Percentiles rank a stretch among this genome's conserved stretches.
phyloP scores from a whole-genome alignment of 1,284 basidiomycete species.

The Microbotryum violaceum region DNA sequence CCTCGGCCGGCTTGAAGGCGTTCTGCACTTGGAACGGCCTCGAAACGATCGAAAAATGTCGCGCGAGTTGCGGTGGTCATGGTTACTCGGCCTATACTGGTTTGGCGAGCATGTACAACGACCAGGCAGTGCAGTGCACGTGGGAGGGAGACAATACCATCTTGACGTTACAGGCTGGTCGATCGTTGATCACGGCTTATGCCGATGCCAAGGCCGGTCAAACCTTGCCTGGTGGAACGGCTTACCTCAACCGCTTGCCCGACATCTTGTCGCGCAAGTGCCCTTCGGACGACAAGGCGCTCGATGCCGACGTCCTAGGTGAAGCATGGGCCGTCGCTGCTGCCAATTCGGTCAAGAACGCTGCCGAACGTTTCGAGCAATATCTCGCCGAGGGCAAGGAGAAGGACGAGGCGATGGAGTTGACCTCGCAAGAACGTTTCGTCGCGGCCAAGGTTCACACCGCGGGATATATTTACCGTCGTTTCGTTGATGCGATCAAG shows the following conservation, averaged over 20 bases:
- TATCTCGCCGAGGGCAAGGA: constrained; percentile 45
- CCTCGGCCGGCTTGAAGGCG: constrained; percentile 52
- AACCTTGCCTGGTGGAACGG: constrained; percentile 45
- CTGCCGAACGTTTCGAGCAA: constrained; percentile 45
- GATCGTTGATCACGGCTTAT: constrained; percentile 48
- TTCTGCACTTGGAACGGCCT: constrained; percentile 55
- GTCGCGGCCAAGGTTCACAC: constrained; percentile 49
- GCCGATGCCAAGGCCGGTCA: constrained; percentile 45
- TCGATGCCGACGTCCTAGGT: constrained; percentile 45
- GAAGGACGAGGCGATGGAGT: constrained; percentile 50
- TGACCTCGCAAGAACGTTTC: constrained; percentile 50
- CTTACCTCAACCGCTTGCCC: constrained; percentile 46
- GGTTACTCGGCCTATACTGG: constrained; percentile 53
- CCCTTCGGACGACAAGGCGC: constrained; percentile 22
- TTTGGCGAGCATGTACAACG: constrained; percentile 50
- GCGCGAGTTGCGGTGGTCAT: constrained; percentile 51
- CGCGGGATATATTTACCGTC: constrained; percentile 36
- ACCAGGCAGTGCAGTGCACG: constrained; percentile 51
- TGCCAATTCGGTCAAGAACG: constrained; percentile 50
- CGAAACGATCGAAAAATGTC: constrained; percentile 51
- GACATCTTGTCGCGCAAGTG: constrained; percentile 44
- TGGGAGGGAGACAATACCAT: constrained; percentile 54
- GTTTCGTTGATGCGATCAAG: constrained; percentile 42
- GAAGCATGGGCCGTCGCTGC: constrained; percentile 48
- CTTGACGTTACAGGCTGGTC: constrained; percentile 49